A percentile compares a stretch with the other conserved stretches of the same genome.
These are phyloP conservation scores for Rhodotorula kratochvilovae DNA, from an alignment of 768 basidiomycete genomes.

Conservation along the genomic window DNA sequence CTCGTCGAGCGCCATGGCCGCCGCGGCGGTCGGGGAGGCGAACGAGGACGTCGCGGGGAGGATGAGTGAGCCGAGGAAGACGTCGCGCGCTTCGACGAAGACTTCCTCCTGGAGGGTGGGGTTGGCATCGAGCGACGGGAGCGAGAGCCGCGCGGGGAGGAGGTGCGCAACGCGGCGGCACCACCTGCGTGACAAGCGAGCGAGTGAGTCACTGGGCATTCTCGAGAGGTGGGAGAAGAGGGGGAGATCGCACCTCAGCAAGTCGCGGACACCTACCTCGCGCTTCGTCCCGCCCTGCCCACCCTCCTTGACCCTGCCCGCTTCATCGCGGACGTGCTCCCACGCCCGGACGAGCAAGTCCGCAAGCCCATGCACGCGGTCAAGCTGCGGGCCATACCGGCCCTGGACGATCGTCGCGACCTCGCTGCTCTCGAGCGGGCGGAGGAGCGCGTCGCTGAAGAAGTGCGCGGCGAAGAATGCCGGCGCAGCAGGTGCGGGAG, in stretches of 20 bases:
- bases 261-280: constrained; percentile 57
- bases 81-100: constrained; percentile 78
- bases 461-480: constrained; percentile 82
- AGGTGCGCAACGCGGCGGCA: constrained; percentile 66
- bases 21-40: constrained; percentile 52
- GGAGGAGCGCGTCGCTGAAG: constrained; percentile 66
- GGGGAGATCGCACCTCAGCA: constrained; percentile 26
- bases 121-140: constrained; percentile 59
- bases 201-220: neutral
- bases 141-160: constrained; percentile 53
- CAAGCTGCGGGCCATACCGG: constrained; percentile 60
- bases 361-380: constrained; percentile 51
- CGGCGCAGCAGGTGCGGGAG: constrained; percentile 45
- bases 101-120: constrained; percentile 77
- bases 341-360: constrained; percentile 64
- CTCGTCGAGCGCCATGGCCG: constrained; percentile 54
- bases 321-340: constrained; percentile 57
- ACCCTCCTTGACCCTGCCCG: constrained; percentile 38
- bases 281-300: constrained; percentile 42
- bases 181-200: constrained; percentile 67
- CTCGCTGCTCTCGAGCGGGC: constrained; percentile 63
- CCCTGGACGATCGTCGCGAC: constrained; percentile 64
- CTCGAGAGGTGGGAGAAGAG: neutral
- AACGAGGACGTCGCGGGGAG: constrained; percentile 54
- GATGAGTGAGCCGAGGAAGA: constrained; percentile 61